Percentiles rank a stretch among this genome's conserved stretches.
These are phyloP conservation scores for Roridomyces roridus DNA, from an alignment of 768 basidiomycete species.

Conservation along the genomic window DNA sequence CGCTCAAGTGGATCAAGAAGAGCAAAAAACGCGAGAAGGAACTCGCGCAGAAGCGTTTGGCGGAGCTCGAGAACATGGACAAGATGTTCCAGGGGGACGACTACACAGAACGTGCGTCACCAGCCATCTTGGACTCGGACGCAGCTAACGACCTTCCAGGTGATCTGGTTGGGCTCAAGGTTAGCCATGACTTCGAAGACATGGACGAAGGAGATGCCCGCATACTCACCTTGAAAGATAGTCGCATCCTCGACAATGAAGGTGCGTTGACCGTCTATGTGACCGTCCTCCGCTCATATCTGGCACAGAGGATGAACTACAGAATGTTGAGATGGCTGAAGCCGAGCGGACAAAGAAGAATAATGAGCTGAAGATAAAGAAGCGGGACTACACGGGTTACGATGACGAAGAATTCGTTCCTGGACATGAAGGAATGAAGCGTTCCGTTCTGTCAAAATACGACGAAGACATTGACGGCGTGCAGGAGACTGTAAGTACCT, in stretches of 20 bases:
- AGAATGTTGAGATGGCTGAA: conserved; percentile 95
- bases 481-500: conserved; percentile 60
- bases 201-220: conserved; percentile 93
- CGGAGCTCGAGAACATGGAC: conserved; percentile 87
- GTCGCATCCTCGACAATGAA: conserved; percentile 93
- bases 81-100: conserved; percentile 71
- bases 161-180: conserved; percentile 93
- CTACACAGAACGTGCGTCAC: conserved; percentile 85
- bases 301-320: conserved; percentile 90
- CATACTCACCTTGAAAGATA: conserved; percentile 97
- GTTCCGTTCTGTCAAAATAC: conserved; percentile 88
- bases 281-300: conserved; percentile 1
- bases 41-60: conserved; percentile 80
- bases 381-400: conserved; percentile 89
- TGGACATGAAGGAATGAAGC: conserved; percentile 79
- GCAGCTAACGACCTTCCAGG: conserved; percentile 48
- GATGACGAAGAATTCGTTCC: conserved; percentile 93
- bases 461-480: conserved; percentile 87
- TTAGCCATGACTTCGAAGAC: conserved; percentile 91
- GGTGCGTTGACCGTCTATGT: conserved; percentile 50
- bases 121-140: neutral
- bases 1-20: conserved; percentile 90
- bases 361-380: conserved; percentile 86
- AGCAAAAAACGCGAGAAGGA: conserved; percentile 92
- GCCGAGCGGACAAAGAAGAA: conserved; percentile 81